Percentiles rank a stretch among this genome's conserved stretches.
These are phyloP conservation scores for Metschnikowia cubensis DNA, from an alignment of 805 yeast species.

Conservation along the genomic window DNA sequence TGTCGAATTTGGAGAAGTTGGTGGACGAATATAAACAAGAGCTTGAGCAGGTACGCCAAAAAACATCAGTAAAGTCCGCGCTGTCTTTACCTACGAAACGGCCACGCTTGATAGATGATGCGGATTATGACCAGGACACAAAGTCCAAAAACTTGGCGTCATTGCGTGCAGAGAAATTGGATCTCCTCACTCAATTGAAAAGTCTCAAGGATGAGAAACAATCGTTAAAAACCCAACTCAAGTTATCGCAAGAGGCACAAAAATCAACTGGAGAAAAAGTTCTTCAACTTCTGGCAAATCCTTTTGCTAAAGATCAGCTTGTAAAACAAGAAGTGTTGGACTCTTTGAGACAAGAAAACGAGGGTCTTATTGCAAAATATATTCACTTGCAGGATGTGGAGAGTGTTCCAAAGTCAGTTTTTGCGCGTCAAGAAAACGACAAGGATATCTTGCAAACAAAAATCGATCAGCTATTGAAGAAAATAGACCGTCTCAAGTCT, in stretches of 20 bases:
- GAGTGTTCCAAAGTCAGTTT: slow-evolving; percentile 55
- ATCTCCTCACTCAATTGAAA: slow-evolving; percentile 33
- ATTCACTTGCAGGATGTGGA: slow-evolving; percentile 19
- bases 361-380: slow-evolving; percentile 40
- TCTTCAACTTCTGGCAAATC: slow-evolving; percentile 63
- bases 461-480: slow-evolving; percentile 48
- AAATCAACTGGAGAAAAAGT: slow-evolving; percentile 37
- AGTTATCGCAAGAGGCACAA: slow-evolving; percentile 19
- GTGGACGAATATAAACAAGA: slow-evolving; percentile 55
- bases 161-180: slow-evolving; percentile 40
- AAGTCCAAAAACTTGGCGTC: slow-evolving; percentile 20
- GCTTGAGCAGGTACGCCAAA: slow-evolving; percentile 38
- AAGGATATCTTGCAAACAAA: slow-evolving; percentile 44
- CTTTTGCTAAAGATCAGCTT: slow-evolving; percentile 58
- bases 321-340: slow-evolving; percentile 51
- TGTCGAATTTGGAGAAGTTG: slow-evolving; percentile 42
- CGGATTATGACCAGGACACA: slow-evolving; percentile 2
- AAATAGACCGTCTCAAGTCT: slow-evolving; percentile 49
- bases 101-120: slow-evolving; percentile 23
- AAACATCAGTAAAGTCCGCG: slow-evolving; percentile 19
- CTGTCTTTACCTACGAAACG: slow-evolving; percentile 23
- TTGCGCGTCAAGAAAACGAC: slow-evolving; percentile 59
- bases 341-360: slow-evolving; percentile 54
- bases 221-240: slow-evolving; percentile 34
- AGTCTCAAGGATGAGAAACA: slow-evolving; percentile 33